These are phyloP conservation scores for Nepenthes alata DNA, from an alignment of 179 eudicot species.

Conservation along the genomic window DNA sequence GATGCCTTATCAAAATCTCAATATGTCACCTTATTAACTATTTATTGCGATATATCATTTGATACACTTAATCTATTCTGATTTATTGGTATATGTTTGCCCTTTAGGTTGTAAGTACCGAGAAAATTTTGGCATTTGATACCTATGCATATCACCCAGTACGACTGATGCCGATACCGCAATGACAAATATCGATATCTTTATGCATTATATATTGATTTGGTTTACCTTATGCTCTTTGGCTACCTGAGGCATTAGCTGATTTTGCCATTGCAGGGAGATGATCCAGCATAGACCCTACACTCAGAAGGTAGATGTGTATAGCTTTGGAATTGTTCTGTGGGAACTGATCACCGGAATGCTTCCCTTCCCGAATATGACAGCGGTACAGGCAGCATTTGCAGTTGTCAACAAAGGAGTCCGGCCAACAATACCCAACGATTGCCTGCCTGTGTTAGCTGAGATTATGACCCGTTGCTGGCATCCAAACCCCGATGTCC, in stretches of 20 bases:
- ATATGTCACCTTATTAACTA: no score
- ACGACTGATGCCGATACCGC: no score
- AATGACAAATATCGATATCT: no score
- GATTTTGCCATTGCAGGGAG: constrained; percentile 38
- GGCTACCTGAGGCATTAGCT: constrained; percentile 16
- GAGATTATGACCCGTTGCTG: constrained; percentile 80
- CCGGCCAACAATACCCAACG: constrained; percentile 50
- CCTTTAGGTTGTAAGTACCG: no score
- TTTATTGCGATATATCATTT: no score
- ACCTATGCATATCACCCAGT: no score
- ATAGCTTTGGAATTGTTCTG: constrained; percentile 76
- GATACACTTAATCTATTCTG: no score
- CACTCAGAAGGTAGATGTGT: constrained; percentile 72
- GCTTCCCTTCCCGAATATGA: constrained; percentile 76
- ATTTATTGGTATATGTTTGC: no score
- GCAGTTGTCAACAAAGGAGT: constrained; percentile 74
- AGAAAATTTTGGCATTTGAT: no score
- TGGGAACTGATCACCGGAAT: constrained; percentile 74
- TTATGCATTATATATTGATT: no score
- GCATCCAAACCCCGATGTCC: constrained; percentile 59
- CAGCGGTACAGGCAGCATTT: constrained; percentile 87
- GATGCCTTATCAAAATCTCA: no score
- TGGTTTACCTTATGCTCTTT: no score
- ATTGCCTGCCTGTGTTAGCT: constrained; percentile 54
- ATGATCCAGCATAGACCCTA: constrained; percentile 91